Evolutionary conservation across 768 basidiomycete species (phyloP).

Genomic region (Boletus rubescentipes): DNA sequence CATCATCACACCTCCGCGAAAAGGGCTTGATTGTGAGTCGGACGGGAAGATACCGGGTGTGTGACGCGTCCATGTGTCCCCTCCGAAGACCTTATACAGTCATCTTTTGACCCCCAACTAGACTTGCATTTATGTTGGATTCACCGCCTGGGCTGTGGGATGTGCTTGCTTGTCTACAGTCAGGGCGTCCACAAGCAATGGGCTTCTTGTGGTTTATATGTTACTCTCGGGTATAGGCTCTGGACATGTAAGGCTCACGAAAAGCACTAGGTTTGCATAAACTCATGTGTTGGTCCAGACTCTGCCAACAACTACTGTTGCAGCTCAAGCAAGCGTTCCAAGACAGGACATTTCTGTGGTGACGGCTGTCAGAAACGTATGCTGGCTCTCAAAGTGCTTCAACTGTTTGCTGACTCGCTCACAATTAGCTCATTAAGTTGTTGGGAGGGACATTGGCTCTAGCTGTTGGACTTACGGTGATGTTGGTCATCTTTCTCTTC

Average conservation of each 20-base stretch:
- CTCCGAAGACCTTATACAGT: not conserved
- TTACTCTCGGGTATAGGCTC: constrained; percentile 59
- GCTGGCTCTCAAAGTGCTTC: constrained; percentile 11
- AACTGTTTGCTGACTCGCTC: not conserved
- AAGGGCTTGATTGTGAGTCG: constrained; percentile 64
- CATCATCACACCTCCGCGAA: too few species aligned
- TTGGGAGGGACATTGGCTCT: constrained; percentile 70
- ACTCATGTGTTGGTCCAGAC: constrained; percentile 36
- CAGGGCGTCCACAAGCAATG: constrained; percentile 45
- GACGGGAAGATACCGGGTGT: constrained; percentile 62
- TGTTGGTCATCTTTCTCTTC: constrained; percentile 35
- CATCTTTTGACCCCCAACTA: not conserved
- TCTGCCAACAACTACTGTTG: constrained; percentile 64
- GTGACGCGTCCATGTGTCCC: constrained; percentile 1
- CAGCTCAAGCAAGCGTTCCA: constrained; percentile 69
- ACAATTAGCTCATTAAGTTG: constrained; percentile 57
- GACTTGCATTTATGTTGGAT: constrained; percentile 52
- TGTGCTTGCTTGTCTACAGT: constrained; percentile 71
- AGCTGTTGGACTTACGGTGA: constrained; percentile 58
- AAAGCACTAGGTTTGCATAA: not conserved
- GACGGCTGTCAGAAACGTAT: constrained; percentile 62
- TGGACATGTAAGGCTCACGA: constrained; percentile 45
- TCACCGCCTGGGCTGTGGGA: constrained; percentile 66
- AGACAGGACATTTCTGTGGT: constrained; percentile 76
- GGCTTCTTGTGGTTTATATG: constrained; percentile 60